Conservation (phyloP, 495 filamentous ascomycete genomes). For the Cryomyces minteri region DNA sequence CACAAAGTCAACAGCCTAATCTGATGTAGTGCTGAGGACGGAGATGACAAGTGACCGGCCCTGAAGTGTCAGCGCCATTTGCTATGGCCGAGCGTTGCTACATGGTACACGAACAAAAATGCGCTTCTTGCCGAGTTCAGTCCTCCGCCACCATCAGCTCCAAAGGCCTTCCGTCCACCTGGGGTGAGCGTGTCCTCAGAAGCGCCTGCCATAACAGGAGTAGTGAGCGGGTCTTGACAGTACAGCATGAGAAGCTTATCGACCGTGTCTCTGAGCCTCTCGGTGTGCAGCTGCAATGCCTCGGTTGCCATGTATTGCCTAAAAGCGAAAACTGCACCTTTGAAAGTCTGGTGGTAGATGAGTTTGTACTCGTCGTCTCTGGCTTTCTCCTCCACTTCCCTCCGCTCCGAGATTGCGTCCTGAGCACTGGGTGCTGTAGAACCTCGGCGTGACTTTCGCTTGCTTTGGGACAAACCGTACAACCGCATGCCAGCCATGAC, state of each 20-base stretch:
- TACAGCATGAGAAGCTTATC: conserved; percentile 25
- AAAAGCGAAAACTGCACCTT: conserved; percentile 38
- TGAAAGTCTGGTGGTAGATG: conserved; percentile 47
- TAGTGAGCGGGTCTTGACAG: conserved; percentile 21
- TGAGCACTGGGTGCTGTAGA: conserved; percentile 4
- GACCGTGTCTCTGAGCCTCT: conserved; percentile 20
- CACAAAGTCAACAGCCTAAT: no score
- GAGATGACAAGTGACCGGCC: no score
- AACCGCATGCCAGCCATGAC: conserved; percentile 46
- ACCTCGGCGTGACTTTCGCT: conserved; percentile 9
- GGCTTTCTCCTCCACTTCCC: conserved; percentile 1
- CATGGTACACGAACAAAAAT: no score
- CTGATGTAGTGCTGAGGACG: no score
- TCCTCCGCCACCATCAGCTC: no score
- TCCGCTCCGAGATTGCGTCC: conserved; percentile 3
- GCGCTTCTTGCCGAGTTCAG: no score
- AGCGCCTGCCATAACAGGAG: no score
- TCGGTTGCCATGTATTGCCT: conserved; percentile 13
- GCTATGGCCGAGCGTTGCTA: no score
- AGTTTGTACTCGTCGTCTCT: conserved; percentile 45
- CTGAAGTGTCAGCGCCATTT: no score
- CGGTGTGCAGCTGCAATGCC: conserved; percentile 13
- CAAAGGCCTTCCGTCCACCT: no score
- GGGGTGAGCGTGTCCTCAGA: no score
- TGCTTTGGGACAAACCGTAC: conserved; percentile 36